These are phyloP conservation scores for Francoa sonchifolia DNA, from an alignment of 441 rosid species.

Conservation along the genomic window DNA sequence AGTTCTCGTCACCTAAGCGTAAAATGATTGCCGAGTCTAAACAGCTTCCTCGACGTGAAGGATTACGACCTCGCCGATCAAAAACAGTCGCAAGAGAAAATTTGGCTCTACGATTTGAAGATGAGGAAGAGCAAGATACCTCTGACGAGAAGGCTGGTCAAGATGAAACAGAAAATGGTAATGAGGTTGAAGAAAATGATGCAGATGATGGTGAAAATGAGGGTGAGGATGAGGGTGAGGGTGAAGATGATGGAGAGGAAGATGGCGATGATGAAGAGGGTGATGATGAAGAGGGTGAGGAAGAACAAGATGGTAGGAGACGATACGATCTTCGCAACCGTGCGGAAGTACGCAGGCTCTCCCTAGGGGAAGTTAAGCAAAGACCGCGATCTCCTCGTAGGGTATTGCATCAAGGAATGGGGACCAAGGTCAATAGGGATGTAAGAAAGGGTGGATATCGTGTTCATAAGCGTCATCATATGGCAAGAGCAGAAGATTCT, in stretches of 20 bases:
- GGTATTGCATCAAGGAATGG: constrained; percentile 94
- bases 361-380: constrained; percentile 69
- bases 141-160: constrained; percentile 67
- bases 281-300: constrained; percentile 81
- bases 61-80: constrained; percentile 88
- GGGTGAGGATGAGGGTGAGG: constrained; percentile 34
- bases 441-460: constrained; percentile 88
- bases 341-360: constrained; percentile 75
- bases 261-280: constrained; percentile 34
- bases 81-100: constrained; percentile 38
- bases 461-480: constrained; percentile 84
- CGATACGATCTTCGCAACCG: constrained; percentile 97
- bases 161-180: constrained; percentile 84
- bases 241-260: constrained; percentile 18
- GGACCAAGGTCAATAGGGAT: constrained; percentile 77
- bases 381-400: constrained; percentile 84
- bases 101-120: constrained; percentile 46
- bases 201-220: constrained; percentile 41
- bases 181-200: constrained; percentile 61
- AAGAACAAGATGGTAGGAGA: constrained; percentile 89
- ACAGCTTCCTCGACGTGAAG: constrained; percentile 87
- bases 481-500: constrained; percentile 80
- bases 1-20: constrained; percentile 42
- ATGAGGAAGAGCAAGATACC: constrained; percentile 39
- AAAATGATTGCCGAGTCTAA: constrained; percentile 38